Conservation (phyloP, 768 basidiomycete species). For the Sarcodon sp. region DNA sequence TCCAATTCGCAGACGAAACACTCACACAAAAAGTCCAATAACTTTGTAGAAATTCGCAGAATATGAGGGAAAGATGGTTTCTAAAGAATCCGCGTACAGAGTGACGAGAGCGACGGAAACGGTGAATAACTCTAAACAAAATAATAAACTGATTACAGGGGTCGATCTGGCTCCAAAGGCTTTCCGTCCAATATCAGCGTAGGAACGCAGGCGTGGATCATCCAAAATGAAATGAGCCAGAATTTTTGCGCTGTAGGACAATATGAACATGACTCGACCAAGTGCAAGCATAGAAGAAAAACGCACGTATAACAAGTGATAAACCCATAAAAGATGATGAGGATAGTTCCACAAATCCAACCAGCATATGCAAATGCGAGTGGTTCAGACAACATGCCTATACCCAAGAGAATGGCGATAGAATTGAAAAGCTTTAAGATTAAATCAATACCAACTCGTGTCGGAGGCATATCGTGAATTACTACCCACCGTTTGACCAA, state of each 20-base stretch:
- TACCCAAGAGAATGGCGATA: slow-evolving; percentile 74
- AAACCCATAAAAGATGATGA: slow-evolving; percentile 67
- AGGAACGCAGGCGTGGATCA: slow-evolving; percentile 64
- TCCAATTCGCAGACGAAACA: slow-evolving; percentile 2
- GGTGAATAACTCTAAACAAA: slow-evolving; percentile 81
- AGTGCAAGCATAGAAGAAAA: background rate
- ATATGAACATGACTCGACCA: background rate
- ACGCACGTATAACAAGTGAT: slow-evolving; percentile 86
- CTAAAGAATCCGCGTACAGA: slow-evolving; percentile 77
- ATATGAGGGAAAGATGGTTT: slow-evolving; percentile 55
- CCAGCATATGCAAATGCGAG: slow-evolving; percentile 88
- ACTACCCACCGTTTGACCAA: slow-evolving; percentile 52
- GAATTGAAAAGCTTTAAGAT: slow-evolving; percentile 68
- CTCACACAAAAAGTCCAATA: slow-evolving; percentile 59
- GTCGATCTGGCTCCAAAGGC: slow-evolving; percentile 74
- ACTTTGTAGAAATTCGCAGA: slow-evolving; percentile 67
- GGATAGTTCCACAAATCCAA: slow-evolving; percentile 65
- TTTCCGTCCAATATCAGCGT: slow-evolving; percentile 81
- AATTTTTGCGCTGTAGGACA: slow-evolving; percentile 59
- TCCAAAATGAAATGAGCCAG: slow-evolving; percentile 63
- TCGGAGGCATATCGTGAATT: background rate
- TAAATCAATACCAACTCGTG: background rate
- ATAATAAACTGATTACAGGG: slow-evolving; percentile 53
- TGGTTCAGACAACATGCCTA: slow-evolving; percentile 83
- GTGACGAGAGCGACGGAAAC: slow-evolving; percentile 87